Conservation (phyloP, 768 basidiomycete genomes). For the Phanerochaete sordida region DNA sequence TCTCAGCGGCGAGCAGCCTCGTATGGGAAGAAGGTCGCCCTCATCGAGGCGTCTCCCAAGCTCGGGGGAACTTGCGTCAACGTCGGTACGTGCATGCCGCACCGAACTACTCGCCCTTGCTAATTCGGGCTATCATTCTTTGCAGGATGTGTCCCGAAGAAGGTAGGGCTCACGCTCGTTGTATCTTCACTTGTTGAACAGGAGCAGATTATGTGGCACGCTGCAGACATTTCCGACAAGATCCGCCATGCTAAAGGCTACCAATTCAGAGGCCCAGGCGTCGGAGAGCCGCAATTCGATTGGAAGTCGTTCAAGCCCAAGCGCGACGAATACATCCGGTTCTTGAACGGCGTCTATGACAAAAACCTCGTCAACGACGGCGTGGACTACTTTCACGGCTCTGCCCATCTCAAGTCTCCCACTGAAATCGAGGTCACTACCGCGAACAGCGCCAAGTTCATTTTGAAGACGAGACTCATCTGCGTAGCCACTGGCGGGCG, state of each 20-base stretch:
- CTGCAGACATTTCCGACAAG: slow-evolving; percentile 86
- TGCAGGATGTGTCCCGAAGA: slow-evolving; percentile 95
- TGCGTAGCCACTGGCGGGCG: slow-evolving; percentile 84
- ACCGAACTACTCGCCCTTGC: too few relatives aligned
- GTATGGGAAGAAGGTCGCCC: slow-evolving; percentile 93
- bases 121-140: too few relatives aligned
- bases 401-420: slow-evolving; percentile 66
- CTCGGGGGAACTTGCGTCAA: slow-evolving; percentile 98
- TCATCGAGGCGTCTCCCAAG: slow-evolving; percentile 71
- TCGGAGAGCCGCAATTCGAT: slow-evolving; percentile 63
- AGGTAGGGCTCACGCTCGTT: slow-evolving; percentile 24
- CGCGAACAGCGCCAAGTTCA: slow-evolving; percentile 66
- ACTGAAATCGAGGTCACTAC: slow-evolving; percentile 71
- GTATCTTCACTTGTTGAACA: too few relatives aligned
- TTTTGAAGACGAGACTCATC: slow-evolving; percentile 71
- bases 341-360: slow-evolving; percentile 89
- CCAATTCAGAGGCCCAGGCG: slow-evolving; percentile 57
- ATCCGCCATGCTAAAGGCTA: slow-evolving; percentile 74
- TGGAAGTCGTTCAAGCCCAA: slow-evolving; percentile 92
- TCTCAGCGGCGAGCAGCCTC: slow-evolving; percentile 81
- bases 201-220: slow-evolving; percentile 90
- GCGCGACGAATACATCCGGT: slow-evolving; percentile 92
- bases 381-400: slow-evolving; percentile 84
- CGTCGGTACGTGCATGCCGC: slow-evolving; percentile 56
- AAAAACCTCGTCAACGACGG: slow-evolving; percentile 82